phyloP scores from a whole-genome alignment of 768 basidiomycete genomes.

The Sporobolomyces pararoseus region DNA sequence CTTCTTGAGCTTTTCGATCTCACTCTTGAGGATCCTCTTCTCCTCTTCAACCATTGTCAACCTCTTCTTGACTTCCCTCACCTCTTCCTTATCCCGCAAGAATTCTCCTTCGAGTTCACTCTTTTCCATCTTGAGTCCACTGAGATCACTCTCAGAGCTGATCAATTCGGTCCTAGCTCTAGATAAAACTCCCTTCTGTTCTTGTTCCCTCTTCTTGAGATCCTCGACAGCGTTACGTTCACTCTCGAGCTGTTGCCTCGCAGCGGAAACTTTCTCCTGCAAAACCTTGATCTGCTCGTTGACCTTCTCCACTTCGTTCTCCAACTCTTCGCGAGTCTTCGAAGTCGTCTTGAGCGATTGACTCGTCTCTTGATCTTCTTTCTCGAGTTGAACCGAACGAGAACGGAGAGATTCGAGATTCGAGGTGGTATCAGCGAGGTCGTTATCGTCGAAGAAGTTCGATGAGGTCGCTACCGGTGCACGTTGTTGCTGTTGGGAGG shows the following conservation, averaged over 20 bases:
- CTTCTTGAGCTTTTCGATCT: slow-evolving; percentile 82
- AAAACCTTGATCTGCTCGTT: slow-evolving; percentile 71
- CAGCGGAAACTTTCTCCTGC: slow-evolving; percentile 75
- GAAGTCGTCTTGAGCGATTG: slow-evolving; percentile 63
- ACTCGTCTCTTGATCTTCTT: slow-evolving; percentile 62
- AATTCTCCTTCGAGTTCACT: slow-evolving; percentile 80
- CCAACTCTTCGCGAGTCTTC: slow-evolving; percentile 62
- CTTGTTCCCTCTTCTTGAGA: slow-evolving; percentile 60
- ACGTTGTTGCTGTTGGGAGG: neutral
- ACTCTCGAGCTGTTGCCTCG: slow-evolving; percentile 78
- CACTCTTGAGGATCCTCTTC: slow-evolving; percentile 64
- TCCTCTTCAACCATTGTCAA: slow-evolving; percentile 77
- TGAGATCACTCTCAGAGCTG: slow-evolving; percentile 83
- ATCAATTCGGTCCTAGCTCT: slow-evolving; percentile 75
- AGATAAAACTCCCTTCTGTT: slow-evolving; percentile 61
- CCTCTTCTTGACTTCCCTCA: slow-evolving; percentile 73
- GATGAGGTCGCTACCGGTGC: neutral
- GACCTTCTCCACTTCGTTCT: slow-evolving; percentile 63
- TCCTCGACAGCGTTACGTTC: slow-evolving; percentile 59
- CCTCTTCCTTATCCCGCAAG: slow-evolving; percentile 89
- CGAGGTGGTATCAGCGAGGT: slow-evolving; percentile 26
- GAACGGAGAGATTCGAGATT: neutral
- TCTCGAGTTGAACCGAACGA: slow-evolving; percentile 79
- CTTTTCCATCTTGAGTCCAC: slow-evolving; percentile 81
- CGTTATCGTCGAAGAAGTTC: slow-evolving; percentile 42